Percentiles rank a stretch among this genome's conserved stretches.
Evolutionary conservation across 2,329 filamentous ascomycete species (phyloP).

Genomic region (Plenodomus tracheiphilus): DNA sequence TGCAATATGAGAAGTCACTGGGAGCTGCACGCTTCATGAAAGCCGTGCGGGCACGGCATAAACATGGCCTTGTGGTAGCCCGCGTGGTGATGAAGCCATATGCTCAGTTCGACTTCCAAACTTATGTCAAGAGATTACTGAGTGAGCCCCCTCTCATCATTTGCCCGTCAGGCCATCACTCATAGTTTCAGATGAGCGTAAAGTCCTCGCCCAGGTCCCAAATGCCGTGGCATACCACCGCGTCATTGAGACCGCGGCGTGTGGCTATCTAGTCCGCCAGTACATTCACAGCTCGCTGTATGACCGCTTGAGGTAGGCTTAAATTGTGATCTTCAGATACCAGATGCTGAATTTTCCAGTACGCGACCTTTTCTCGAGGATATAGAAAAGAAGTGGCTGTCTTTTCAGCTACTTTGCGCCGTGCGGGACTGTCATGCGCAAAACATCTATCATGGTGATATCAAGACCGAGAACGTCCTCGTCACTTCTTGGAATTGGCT

Average conservation of each 20-base stretch:
- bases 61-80: conserved; percentile 87
- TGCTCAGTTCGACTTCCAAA: conserved; percentile 74
- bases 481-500: conserved; percentile 99
- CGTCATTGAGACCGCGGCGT: conserved; percentile 86
- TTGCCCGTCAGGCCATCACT: conserved; percentile 14
- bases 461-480: conserved; percentile 96
- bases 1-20: conserved; percentile 89
- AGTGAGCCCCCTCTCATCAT: conserved; percentile 55
- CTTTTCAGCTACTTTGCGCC: conserved; percentile 91
- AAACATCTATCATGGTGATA: conserved; percentile 94
- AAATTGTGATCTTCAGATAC: not conserved
- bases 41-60: conserved; percentile 85
- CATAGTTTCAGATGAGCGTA: conserved; percentile 68
- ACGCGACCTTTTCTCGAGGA: conserved; percentile 95
- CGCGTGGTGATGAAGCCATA: conserved; percentile 96
- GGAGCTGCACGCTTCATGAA: conserved; percentile 96
- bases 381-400: conserved; percentile 98
- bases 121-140: conserved; percentile 76
- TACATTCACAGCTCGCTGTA: conserved; percentile 97
- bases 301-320: conserved; percentile 72
- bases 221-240: conserved; percentile 91
- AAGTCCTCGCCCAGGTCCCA: conserved; percentile 76
- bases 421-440: conserved; percentile 87
- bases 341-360: conserved; percentile 53
- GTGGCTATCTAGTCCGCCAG: conserved; percentile 91